A percentile compares a stretch with the other conserved stretches of the same genome.
These are phyloP conservation scores for Lipomyces mesembrius DNA, from an alignment of 805 yeast species.

Conservation along the genomic window DNA sequence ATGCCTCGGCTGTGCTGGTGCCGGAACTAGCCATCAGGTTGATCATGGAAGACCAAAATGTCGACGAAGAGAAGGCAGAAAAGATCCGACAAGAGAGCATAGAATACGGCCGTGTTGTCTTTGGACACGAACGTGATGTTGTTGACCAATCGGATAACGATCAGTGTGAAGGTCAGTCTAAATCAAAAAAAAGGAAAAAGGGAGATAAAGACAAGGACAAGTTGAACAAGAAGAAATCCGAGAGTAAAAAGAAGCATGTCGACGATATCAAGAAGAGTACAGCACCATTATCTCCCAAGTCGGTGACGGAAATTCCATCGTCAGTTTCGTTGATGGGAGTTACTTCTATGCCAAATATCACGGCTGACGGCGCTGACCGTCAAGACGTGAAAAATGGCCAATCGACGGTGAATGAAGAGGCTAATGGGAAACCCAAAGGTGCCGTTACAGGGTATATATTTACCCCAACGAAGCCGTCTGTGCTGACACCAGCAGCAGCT, in stretches of 20 bases:
- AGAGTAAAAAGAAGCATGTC: constrained; percentile 9
- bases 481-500: not conserved
- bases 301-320: not conserved
- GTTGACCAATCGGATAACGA: not conserved
- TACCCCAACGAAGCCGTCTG: not conserved
- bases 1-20: constrained; percentile 30
- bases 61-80: constrained; percentile 29
- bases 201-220: not conserved
- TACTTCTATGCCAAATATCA: constrained; percentile 20
- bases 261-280: not conserved
- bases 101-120: constrained; percentile 31
- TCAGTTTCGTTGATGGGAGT: not conserved
- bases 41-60: constrained; percentile 32
- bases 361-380: constrained; percentile 78
- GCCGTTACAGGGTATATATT: not conserved
- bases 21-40: constrained; percentile 35
- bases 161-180: not conserved
- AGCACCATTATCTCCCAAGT: not conserved
- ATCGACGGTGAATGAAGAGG: not conserved
- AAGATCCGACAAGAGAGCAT: constrained; percentile 27
- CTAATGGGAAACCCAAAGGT: too few species aligned
- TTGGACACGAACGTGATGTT: constrained; percentile 8
- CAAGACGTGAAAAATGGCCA: constrained; percentile 74
- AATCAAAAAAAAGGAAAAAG: constrained; percentile 4
- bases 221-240: not conserved